These are phyloP conservation scores for Neonectria coccinea DNA, from an alignment of 2,329 filamentous ascomycete species.

Conservation along the genomic window DNA sequence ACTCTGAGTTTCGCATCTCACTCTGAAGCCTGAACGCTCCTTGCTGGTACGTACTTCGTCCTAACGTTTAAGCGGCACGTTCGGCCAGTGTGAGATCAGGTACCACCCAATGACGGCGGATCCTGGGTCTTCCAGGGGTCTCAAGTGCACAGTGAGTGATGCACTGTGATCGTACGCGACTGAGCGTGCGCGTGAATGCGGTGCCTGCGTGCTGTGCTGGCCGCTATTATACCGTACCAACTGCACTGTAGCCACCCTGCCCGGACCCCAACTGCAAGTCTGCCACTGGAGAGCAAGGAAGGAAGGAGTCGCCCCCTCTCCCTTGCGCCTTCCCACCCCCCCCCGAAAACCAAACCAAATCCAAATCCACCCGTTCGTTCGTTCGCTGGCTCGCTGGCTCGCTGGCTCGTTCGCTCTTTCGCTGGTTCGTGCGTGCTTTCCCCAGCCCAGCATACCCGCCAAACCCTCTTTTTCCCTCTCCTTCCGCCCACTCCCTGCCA, in stretches of 20 bases:
- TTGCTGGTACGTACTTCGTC: not conserved
- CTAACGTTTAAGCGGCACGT: slow-evolving; percentile 1
- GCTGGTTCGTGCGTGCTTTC: slow-evolving; percentile 30
- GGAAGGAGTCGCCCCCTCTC: slow-evolving; percentile 22
- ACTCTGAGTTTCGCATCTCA: not conserved
- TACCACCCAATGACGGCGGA: slow-evolving; percentile 3
- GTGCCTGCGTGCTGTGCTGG: not conserved
- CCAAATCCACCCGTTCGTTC: slow-evolving; percentile 12
- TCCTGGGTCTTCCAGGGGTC: not conserved
- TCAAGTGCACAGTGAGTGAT: slow-evolving; percentile 28
- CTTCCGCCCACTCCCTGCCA: slow-evolving; percentile 25
- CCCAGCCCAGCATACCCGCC: slow-evolving; percentile 42
- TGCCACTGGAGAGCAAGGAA: not conserved
- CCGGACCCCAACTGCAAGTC: not conserved
- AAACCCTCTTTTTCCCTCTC: slow-evolving; percentile 30
- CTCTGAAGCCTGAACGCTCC: not conserved
- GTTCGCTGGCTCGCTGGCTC: slow-evolving; percentile 38
- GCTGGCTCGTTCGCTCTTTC: not conserved
- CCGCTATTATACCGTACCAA: not conserved
- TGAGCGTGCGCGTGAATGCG: not conserved
- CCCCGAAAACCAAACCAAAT: slow-evolving; percentile 22
- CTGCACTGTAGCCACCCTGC: slow-evolving; percentile 16
- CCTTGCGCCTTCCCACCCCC: slow-evolving; percentile 6
- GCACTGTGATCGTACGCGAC: slow-evolving; percentile 29
- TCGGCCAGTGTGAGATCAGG: slow-evolving; percentile 5